Evolutionary conservation across 371 early-diverging fungal species (phyloP).

Genomic region (Syncephalis plumigaleata): DNA sequence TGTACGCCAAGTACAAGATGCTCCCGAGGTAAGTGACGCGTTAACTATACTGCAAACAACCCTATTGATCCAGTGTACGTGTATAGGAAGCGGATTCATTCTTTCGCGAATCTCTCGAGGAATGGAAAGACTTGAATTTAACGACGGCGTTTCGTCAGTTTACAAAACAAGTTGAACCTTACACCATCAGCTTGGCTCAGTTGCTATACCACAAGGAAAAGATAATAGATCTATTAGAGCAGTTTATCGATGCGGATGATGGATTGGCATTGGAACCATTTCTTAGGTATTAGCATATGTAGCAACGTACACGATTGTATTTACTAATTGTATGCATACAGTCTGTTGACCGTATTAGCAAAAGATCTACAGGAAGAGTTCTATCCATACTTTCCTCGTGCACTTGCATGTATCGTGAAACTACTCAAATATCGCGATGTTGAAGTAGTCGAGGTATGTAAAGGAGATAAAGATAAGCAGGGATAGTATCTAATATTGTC

Average conservation of each 20-base stretch:
- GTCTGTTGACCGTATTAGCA: constrained; percentile 60
- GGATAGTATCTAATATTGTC: too few species aligned
- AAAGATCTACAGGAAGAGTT: constrained; percentile 86
- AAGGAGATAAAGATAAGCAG: not conserved
- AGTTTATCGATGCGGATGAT: constrained; percentile 34
- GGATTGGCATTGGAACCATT: constrained; percentile 55
- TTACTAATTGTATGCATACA: constrained; percentile 10
- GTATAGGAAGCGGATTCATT: constrained; percentile 47
- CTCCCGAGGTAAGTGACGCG: constrained; percentile 29
- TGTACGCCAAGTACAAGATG: constrained; percentile 27
- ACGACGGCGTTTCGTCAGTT: constrained; percentile 65
- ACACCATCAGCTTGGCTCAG: constrained; percentile 59
- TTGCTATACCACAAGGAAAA: constrained; percentile 74
- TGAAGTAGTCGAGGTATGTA: constrained; percentile 50
- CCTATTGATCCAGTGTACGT: not conserved
- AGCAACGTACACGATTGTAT: not conserved
- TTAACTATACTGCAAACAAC: not conserved
- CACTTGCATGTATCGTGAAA: constrained; percentile 38
- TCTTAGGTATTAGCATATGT: constrained; percentile 31
- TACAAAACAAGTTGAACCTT: constrained; percentile 32
- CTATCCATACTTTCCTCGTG: constrained; percentile 48
- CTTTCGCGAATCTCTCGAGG: constrained; percentile 57
- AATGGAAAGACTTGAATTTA: constrained; percentile 75
- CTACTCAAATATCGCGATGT: constrained; percentile 46
- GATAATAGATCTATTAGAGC: constrained; percentile 46